Evolutionary conservation across 1,139 yeast species (phyloP).

Genomic region (Taphrina confusa): DNA sequence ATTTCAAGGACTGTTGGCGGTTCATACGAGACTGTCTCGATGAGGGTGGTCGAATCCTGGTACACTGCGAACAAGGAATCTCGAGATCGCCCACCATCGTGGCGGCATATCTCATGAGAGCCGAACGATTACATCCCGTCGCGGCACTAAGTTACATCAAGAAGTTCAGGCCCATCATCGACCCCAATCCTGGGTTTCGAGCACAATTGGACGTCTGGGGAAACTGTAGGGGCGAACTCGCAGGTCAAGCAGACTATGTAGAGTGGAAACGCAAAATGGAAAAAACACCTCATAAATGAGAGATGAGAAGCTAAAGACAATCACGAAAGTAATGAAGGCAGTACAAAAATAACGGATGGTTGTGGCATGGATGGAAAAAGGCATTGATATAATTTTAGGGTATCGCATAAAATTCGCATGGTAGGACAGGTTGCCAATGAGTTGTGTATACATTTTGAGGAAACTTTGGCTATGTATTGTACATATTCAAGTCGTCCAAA

Average conservation of each 20-base stretch:
- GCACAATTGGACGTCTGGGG: conserved; percentile 64
- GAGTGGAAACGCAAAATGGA: conserved; percentile 18
- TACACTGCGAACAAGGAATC: conserved; percentile 66
- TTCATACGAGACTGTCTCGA: conserved; percentile 68
- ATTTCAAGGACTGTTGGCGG: conserved; percentile 60
- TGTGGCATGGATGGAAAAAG: background rate
- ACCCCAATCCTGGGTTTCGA: conserved; percentile 72
- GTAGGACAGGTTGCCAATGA: no score
- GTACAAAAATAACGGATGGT: background rate
- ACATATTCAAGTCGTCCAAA: conserved; percentile 27
- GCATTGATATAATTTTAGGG: no score
- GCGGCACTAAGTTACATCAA: conserved; percentile 73
- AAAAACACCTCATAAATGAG: background rate
- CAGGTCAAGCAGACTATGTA: conserved; percentile 20
- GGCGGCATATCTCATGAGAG: conserved; percentile 76
- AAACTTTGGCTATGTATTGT: no score
- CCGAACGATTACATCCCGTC: conserved; percentile 58
- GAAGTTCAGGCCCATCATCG: conserved; percentile 59
- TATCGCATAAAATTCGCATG: no score
- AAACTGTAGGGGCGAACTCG: conserved; percentile 15
- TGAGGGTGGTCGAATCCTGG: conserved; percentile 45
- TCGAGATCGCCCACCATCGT: conserved; percentile 75
- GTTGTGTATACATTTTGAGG: no score
- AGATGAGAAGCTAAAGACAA: no score
- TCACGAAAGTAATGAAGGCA: no score